phyloP scores from a whole-genome alignment of 257 asterid species.

The Misopates orontium region DNA sequence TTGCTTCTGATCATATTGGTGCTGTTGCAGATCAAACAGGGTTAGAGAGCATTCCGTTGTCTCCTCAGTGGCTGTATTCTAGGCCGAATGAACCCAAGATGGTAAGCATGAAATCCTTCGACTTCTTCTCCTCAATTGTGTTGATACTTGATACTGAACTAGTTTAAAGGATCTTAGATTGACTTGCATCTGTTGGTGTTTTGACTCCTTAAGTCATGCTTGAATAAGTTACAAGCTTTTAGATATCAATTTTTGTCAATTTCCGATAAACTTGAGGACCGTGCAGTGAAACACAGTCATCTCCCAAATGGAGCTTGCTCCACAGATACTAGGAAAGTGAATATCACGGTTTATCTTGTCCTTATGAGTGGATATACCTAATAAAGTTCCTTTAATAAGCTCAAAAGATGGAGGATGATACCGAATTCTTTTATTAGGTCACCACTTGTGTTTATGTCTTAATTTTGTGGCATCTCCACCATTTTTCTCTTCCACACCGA shows the following conservation, averaged over 20 bases:
- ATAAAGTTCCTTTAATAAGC: not conserved
- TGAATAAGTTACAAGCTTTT: constrained; percentile 1
- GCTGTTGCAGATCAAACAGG: constrained; percentile 68
- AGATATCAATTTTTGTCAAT: not conserved
- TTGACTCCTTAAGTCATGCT: not conserved
- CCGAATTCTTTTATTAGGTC: not conserved
- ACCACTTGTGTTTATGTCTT: not conserved
- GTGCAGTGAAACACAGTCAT: not conserved
- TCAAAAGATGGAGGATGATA: constrained; percentile 1
- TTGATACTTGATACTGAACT: not conserved
- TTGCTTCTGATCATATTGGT: constrained; percentile 17
- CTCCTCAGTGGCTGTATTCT: constrained; percentile 96
- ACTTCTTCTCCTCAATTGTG: not conserved
- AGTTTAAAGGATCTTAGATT: not conserved
- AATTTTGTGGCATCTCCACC: constrained; percentile 3
- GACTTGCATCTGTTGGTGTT: not conserved
- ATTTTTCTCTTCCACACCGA: not conserved
- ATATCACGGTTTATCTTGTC: not conserved
- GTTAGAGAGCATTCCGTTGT: constrained; percentile 86
- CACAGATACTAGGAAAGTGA: not conserved
- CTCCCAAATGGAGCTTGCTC: not conserved
- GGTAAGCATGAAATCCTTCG: constrained; percentile 62
- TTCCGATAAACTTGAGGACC: constrained; percentile 4
- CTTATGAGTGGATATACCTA: not conserved
- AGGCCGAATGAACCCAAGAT: constrained; percentile 74